Evolutionary conservation across 2,329 filamentous ascomycete genomes (phyloP).

Genomic region (Nigrograna mackinnonii): DNA sequence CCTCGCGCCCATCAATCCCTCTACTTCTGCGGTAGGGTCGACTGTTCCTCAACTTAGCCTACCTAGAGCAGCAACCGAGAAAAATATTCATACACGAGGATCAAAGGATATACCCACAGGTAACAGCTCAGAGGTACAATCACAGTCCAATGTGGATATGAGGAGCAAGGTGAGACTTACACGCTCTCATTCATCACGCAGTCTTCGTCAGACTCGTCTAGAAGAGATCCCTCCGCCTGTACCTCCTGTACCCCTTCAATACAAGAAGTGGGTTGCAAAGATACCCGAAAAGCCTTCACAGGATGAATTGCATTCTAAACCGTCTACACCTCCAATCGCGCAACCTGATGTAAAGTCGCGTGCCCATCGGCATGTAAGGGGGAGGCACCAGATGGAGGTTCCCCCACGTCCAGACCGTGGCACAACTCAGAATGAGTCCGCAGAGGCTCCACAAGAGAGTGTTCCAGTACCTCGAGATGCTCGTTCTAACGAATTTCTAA

Average conservation of each 20-base stretch:
- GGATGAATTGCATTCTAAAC: too few species aligned
- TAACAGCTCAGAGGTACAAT: conserved; percentile 22
- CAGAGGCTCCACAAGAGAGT: too few species aligned
- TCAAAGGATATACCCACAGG: conserved; percentile 22
- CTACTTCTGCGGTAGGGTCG: conserved; percentile 9
- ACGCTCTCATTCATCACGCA: conserved; percentile 31
- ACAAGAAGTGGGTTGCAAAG: too few species aligned
- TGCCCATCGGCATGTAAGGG: too few species aligned
- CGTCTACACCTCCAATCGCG: too few species aligned
- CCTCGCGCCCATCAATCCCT: conserved; percentile 17
- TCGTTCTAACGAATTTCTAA: too few species aligned
- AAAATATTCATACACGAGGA: conserved; percentile 20
- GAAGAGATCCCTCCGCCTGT: conserved; percentile 25
- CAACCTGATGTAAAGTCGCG: too few species aligned
- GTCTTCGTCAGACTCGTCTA: conserved; percentile 16
- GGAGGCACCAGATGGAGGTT: too few species aligned
- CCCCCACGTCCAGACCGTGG: too few species aligned
- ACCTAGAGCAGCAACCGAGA: conserved; percentile 17
- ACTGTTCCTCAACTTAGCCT: too few species aligned
- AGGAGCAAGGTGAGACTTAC: conserved; percentile 39
- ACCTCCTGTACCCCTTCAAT: conserved; percentile 25
- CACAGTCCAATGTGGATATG: conserved; percentile 17
- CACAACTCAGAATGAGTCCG: too few species aligned
- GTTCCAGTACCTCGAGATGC: conserved; percentile 4
- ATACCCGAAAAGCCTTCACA: too few species aligned